Evolutionary conservation across 148 eudicot species (phyloP), one percentile per base, ranked within the genome.

Genomic region (Vaccinium myrtillus): DNA sequence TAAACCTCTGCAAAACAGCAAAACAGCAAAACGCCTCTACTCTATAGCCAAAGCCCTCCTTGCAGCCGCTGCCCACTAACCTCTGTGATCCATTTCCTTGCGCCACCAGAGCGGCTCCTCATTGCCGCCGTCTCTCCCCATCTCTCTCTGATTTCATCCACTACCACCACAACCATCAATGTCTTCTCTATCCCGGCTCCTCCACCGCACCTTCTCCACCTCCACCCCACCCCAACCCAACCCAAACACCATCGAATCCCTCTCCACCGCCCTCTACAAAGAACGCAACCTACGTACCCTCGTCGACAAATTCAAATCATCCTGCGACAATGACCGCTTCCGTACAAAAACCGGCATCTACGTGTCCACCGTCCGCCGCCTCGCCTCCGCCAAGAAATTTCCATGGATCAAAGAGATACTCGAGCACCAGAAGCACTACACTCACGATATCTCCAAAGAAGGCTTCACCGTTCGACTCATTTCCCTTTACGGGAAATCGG

Each of bases 401-500:
- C 82, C 18, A 1, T 84, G 65, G 86, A 89, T 95, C 58, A 88
- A 93, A 82, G 95, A 93, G 15, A 93, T 93, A 30, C 90, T 93
- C 12, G 90, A 93, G 16, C 84, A 90, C 25, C 98, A 93, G 6
- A 91, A 93, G 85, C 83, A 86, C 83, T 91, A 86, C 80, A 27
- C 12, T 10, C 46, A 43, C 6, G 71, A 65, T 30, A 23, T 65
- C 14, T 23, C 83, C 21, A 61, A 70, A 6, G 98, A 93, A 23
- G 71, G 71, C 14, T 65, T 90, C 54, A 56, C 87, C 53, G 86
- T 84, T 43, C 88, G 93, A 13, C 79, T 95, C 6, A 92, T 95
- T 1, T 10, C 78, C 0, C 78, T 93, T 2, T 95, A 95, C 48
- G 97, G 98, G 19, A 87, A 87, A 84, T 83, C 87, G 1, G 88